Evolutionary conservation across 83 land plant species (phyloP).

Genomic region (Diphasiastrum complanatum): DNA sequence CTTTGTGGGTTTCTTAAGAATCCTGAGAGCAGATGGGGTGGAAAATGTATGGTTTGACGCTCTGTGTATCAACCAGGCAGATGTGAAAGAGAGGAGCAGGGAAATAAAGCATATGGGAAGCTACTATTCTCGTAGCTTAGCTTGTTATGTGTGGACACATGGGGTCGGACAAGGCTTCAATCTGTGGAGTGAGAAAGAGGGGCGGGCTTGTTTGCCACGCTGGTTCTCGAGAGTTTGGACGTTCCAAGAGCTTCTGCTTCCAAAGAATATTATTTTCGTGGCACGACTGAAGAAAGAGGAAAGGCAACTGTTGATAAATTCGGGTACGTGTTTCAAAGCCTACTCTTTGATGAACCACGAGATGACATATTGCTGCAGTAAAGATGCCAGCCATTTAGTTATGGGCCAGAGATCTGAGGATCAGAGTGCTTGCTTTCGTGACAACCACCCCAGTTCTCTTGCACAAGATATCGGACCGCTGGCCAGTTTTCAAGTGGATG

Average conservation of each 20-base stretch:
- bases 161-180: neutral
- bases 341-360: no score
- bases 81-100: neutral
- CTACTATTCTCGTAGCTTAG: neutral
- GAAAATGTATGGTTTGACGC: neutral
- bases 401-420: no score
- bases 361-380: no score
- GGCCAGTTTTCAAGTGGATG: no score
- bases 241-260: neutral
- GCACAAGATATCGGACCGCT: no score
- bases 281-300: neutral
- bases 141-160: neutral
- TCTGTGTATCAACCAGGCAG: neutral
- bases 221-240: constrained; percentile 1
- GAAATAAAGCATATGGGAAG: neutral
- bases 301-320: neutral
- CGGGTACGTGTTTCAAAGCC: no score
- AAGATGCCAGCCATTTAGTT: no score
- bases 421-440: no score
- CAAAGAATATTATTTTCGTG: neutral
- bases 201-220: neutral
- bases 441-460: no score
- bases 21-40: neutral
- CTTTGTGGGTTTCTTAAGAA: neutral
- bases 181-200: neutral